Evolutionary conservation across 805 yeast species (phyloP).

Genomic region (Clavispora asparagi): DNA sequence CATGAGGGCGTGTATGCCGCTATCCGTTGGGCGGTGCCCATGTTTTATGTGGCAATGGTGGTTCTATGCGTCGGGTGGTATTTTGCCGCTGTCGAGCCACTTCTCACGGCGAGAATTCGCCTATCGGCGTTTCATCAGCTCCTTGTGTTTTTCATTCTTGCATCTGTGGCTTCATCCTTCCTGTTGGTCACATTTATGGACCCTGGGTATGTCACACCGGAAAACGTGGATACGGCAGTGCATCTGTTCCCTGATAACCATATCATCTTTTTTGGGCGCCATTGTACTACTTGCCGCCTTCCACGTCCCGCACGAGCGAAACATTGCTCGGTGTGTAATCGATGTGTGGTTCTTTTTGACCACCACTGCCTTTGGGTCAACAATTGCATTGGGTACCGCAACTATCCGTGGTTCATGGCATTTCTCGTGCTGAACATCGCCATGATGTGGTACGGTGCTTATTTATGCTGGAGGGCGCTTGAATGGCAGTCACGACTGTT

Average conservation of each 20-base stretch:
- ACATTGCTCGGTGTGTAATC: conserved; percentile 57
- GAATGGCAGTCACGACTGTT: neutral
- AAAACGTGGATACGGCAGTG: conserved; percentile 7
- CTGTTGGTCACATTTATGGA: conserved; percentile 33
- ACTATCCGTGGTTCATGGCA: conserved; percentile 54
- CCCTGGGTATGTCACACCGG: conserved; percentile 35
- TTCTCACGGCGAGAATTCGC: conserved; percentile 9
- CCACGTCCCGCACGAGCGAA: conserved; percentile 58
- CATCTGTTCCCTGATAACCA: conserved; percentile 39
- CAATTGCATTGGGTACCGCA: conserved; percentile 68
- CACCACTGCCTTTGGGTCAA: conserved; percentile 67
- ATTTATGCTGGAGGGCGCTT: conserved; percentile 25
- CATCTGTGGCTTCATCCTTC: conserved; percentile 30
- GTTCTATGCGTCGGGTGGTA: conserved; percentile 28
- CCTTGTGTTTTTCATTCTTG: conserved; percentile 28
- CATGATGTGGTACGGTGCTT: conserved; percentile 38
- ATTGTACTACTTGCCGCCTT: conserved; percentile 45
- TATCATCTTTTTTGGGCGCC: conserved; percentile 46
- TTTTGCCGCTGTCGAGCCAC: conserved; percentile 23
- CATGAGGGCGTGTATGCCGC: conserved; percentile 6
- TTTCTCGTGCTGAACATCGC: conserved; percentile 44
- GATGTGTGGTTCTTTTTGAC: conserved; percentile 46
- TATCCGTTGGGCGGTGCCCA: conserved; percentile 43
- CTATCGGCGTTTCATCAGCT: conserved; percentile 7
- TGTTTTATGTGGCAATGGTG: conserved; percentile 33